phyloP scores from a whole-genome alignment of 1,139 yeast genomes.

The Kodamaea alishanica region DNA sequence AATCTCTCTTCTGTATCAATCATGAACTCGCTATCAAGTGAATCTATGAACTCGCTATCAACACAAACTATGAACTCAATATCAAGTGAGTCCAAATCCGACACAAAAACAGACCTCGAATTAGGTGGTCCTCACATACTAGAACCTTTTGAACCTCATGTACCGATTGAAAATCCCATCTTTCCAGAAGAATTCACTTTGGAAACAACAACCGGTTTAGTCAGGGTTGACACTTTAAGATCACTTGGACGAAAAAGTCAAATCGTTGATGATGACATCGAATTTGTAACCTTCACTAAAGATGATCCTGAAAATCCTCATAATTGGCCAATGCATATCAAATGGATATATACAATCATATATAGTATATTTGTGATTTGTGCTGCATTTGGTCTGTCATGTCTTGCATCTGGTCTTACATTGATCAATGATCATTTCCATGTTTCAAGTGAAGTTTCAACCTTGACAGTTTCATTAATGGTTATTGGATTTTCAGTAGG shows the following conservation, averaged over 20 bases:
- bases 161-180: conserved; percentile 60
- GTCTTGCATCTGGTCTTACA: conserved; percentile 79
- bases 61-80: too few species aligned
- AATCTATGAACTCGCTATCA: too few species aligned
- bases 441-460: conserved; percentile 76
- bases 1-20: too few species aligned
- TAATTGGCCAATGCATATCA: conserved; percentile 61
- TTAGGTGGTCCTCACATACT: too few species aligned
- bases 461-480: conserved; percentile 77
- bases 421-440: conserved; percentile 59
- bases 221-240: conserved; percentile 70
- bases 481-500: conserved; percentile 87
- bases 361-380: conserved; percentile 70
- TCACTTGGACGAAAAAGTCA: conserved; percentile 52
- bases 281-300: conserved; percentile 73
- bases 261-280: conserved; percentile 58
- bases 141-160: too few species aligned
- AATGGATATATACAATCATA: conserved; percentile 67
- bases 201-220: conserved; percentile 85
- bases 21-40: too few species aligned
- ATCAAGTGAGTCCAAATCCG: too few species aligned
- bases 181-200: conserved; percentile 90
- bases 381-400: conserved; percentile 88
- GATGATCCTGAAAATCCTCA: conserved; percentile 86
- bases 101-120: too few species aligned